These are phyloP conservation scores for Begonia masoniana DNA, from an alignment of 306 rosid species.

Conservation along the genomic window DNA sequence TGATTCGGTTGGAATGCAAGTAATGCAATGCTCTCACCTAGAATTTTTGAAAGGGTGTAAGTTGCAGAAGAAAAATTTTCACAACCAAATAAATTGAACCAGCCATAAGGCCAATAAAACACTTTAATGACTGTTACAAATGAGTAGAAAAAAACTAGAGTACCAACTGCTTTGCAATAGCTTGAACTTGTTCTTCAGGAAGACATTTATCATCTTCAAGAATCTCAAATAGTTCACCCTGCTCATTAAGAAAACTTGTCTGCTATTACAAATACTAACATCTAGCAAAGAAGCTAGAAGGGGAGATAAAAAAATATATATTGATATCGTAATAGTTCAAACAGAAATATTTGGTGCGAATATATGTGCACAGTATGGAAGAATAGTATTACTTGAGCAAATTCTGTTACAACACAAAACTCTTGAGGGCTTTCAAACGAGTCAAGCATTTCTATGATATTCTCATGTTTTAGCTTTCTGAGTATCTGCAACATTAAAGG, in stretches of 20 bases:
- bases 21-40: conserved; percentile 91
- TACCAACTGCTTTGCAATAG: conserved; percentile 98
- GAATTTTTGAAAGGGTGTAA: conserved; percentile 4
- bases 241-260: conserved; percentile 9
- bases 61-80: not conserved
- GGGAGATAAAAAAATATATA: no score
- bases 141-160: not conserved
- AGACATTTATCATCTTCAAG: conserved; percentile 98
- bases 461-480: conserved; percentile 86
- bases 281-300: no score
- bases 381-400: conserved; percentile 63
- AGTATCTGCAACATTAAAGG: conserved; percentile 50
- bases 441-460: conserved; percentile 94
- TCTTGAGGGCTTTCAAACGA: conserved; percentile 96
- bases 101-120: not conserved
- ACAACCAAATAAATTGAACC: conserved; percentile 4
- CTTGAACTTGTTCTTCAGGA: conserved; percentile 98
- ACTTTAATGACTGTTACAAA: not conserved
- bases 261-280: no score
- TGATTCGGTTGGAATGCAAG: conserved; percentile 91
- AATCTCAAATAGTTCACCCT: conserved; percentile 98
- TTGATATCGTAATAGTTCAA: not conserved
- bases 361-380: conserved; percentile 15
- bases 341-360: not conserved
- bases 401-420: conserved; percentile 95